Base-by-base conservation (phyloP, 768 basidiomycete genomes). In the Crassisporium funariophilum region DNA sequence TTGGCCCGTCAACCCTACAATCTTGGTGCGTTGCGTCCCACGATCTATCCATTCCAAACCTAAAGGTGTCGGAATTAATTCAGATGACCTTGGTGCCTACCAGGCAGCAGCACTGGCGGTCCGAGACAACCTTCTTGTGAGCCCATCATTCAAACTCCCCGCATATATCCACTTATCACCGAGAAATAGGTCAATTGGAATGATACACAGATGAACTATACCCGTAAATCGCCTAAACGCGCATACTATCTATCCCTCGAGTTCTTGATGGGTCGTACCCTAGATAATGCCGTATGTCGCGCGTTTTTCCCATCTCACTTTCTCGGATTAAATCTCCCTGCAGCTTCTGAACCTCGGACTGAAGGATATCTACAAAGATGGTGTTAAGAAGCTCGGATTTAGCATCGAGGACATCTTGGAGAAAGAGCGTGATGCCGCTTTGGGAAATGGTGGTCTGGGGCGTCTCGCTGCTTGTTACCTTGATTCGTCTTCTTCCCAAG, bases 381-480 rank as follows among this genome's bases (percentile, higher is more conserved):
- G 88, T 8, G 67, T 91, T 42, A 60, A 81, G 19, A 73, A 82
- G 49, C 88, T 99, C 51, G 95, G 97, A 2, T 99, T 98, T 72
- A 82, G 74, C 62, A 78, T 95, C 52, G 92, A 94, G 65, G 92
- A 95, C 58, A 69, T 95, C 35, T 72, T 97, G 41, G 88, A 86
- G 36, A 75, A 86, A 59, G 95, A 98, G 65, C 85, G 95, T 39
- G 97, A 99, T 60, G 94, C 95, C 1, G 95, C 83, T 6, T 78
- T 98, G 9, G 97, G 95, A 4, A 97, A 98, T 64, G 95, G 95
- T 54, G 95, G 95, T 47, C 79, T 98, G 7, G 95, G 97, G 0
- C 89, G 95, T 22, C 81, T 99, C 35, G 97, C 97, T 0, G 95
- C 97, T 0, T 99, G 97, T 71, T 99, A 98, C 64, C 82, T 97